These are phyloP conservation scores for Gonapodya sp. DNA, from an alignment of 192 early-diverging fungal species.

Conservation along the genomic window DNA sequence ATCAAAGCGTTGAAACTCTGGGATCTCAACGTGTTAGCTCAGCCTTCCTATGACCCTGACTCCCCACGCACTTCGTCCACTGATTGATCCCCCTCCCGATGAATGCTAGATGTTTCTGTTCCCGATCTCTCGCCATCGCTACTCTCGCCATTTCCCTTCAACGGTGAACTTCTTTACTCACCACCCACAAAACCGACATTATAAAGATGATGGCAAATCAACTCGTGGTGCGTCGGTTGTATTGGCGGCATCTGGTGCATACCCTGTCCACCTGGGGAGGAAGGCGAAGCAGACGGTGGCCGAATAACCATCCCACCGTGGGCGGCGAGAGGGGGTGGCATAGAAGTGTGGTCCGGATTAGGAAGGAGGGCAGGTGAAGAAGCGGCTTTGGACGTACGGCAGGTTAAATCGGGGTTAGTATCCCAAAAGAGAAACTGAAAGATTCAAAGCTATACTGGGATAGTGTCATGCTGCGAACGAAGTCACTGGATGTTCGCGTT, in stretches of 20 bases:
- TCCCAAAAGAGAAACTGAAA: too few relatives aligned
- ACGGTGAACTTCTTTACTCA: slow-evolving; percentile 36
- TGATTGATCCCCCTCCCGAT: too few relatives aligned
- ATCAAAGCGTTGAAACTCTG: too few relatives aligned
- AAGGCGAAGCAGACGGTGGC: not conserved
- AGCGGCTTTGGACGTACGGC: not conserved
- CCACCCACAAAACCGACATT: slow-evolving; percentile 35
- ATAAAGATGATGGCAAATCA: slow-evolving; percentile 42
- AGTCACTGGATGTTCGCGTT: too few relatives aligned
- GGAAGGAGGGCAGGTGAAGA: not conserved
- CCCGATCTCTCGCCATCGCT: too few relatives aligned
- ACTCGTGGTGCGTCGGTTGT: slow-evolving; percentile 25
- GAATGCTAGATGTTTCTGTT: too few relatives aligned
- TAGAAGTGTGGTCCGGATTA: not conserved
- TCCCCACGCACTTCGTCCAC: too few relatives aligned
- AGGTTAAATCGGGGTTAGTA: not conserved
- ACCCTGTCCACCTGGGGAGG: not conserved
- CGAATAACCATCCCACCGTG: not conserved
- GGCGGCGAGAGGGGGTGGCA: not conserved
- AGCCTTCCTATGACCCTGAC: too few relatives aligned
- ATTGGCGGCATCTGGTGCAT: not conserved
- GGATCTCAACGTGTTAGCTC: too few relatives aligned
- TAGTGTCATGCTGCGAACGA: too few relatives aligned
- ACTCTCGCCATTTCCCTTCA: too few relatives aligned
- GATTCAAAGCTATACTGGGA: too few relatives aligned